phyloP scores from a whole-genome alignment of 163 green algal genomes.

The Scenedesmus sp. region DNA sequence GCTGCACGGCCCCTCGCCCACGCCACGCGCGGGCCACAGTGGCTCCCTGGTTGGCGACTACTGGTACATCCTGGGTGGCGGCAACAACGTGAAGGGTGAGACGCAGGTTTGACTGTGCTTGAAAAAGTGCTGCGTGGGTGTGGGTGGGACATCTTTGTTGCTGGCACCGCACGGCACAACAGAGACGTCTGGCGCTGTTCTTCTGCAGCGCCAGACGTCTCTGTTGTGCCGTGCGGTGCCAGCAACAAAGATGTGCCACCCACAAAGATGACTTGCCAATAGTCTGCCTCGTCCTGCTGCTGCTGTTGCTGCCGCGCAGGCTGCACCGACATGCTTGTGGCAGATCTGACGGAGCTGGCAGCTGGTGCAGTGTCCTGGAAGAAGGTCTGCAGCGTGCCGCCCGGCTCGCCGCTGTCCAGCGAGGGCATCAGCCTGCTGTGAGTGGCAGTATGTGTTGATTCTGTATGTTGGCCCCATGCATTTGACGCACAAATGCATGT shows the following conservation, averaged over 20 bases:
- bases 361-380: conserved; percentile 63
- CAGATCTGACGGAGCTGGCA: conserved; percentile 71
- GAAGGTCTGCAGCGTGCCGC: conserved; percentile 72
- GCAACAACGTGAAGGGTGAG: conserved; percentile 86
- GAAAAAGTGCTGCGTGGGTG: background rate
- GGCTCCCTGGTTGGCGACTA: conserved; percentile 74
- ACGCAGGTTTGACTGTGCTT: background rate
- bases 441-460: background rate
- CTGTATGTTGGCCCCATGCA: background rate
- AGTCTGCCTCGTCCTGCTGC: background rate
- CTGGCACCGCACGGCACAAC: too few species aligned
- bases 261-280: background rate
- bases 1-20: conserved; percentile 59
- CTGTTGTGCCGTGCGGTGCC: too few species aligned
- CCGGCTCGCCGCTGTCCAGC: conserved; percentile 76
- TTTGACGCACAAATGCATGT: background rate
- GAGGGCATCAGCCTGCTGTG: conserved; percentile 81
- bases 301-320: conserved; percentile 53
- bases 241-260: too few species aligned
- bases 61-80: conserved; percentile 92
- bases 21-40: conserved; percentile 87
- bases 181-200: too few species aligned
- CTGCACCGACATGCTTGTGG: conserved; percentile 83
- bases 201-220: too few species aligned
- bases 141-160: background rate